Base-by-base conservation (phyloP, 345 rosid species). In the Noccaea bulbosa region DNA sequence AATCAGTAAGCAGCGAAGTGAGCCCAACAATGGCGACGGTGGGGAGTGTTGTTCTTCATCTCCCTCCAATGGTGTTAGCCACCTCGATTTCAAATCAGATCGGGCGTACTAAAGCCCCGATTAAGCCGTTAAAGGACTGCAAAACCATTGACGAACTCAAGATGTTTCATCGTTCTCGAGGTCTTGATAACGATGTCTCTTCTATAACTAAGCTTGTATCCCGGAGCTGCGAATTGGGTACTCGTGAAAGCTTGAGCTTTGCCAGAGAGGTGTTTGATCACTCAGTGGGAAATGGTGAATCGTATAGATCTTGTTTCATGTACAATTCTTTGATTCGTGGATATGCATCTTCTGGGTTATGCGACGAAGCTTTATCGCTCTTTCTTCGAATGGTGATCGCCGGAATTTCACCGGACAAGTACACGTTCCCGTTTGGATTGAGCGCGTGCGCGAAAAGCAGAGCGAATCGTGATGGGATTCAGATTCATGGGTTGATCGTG, bases 241-340 rank as follows among this genome's bases (percentile, higher is more conserved):
- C 86, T 45, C 59, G 66, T 50, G 85, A 84, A 65, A 85, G 90
- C 77, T 70, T 88, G 47, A 77, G 38, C 41, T 85, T 81, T 56
- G 90, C 93, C 2, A 80, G 67, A 51, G 65, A 80, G 14, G 67
- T 81, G 41, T 79, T 87, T 8, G 80, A 83, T 56, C 11, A 54
- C 58, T 85, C 73, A 27, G 63, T 60, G 1, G 74, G 50, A 2
- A 81, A 81, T 32, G 68, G 62, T 46, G 78, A 69, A 45, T 67
- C 70, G 16, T 62, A 8, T 8, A 74, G 81, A 41, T 79, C 84
- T 64, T 73, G 77, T 80, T 84, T 71, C 67, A 73, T 79, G 81
- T 83, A 78, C 79, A 88, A 84, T 71, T 77, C 87, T 35, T 76
- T 84, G 80, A 85, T 85, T 41, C 78, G 87, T 72, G 87, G 88